Conservation (phyloP, 257 asterid species). For the Cruciata laevipes region DNA sequence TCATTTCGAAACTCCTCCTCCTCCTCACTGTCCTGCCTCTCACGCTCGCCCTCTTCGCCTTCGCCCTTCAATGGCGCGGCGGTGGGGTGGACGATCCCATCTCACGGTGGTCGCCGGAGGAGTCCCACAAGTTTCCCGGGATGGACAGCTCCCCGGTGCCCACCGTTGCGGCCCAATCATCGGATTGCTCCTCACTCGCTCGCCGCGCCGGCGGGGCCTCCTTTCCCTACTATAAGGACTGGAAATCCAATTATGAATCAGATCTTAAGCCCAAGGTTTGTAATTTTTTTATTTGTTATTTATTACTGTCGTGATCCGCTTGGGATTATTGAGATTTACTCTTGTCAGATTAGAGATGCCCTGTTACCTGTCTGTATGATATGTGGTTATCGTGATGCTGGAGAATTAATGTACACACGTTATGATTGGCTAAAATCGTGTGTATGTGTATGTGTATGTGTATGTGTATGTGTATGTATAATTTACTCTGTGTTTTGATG, state of each 20-base stretch:
- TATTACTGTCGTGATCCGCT: neutral
- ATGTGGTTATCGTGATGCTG: conserved; percentile 7
- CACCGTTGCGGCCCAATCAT: conserved; percentile 17
- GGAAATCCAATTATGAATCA: conserved; percentile 29
- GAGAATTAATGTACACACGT: neutral
- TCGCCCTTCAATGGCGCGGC: conserved; percentile 49
- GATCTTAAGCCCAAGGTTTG: conserved; percentile 50
- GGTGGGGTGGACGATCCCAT: conserved; percentile 47
- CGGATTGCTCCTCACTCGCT: conserved; percentile 31
- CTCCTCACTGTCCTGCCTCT: conserved; percentile 39
- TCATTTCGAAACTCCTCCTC: conserved; percentile 31
- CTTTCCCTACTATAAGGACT: conserved; percentile 43
- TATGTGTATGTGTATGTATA: conserved; percentile 7
- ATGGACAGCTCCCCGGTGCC: conserved; percentile 35
- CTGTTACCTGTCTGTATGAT: conserved; percentile 3
- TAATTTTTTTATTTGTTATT: neutral
- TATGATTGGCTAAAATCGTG: neutral
- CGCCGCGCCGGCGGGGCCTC: conserved; percentile 21
- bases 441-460: neutral
- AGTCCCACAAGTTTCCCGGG: conserved; percentile 41
- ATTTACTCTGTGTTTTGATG: neutral
- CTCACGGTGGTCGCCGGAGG: conserved; percentile 41
- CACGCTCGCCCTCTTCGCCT: conserved; percentile 39
- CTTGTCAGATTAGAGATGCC: conserved; percentile 5
- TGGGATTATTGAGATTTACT: neutral